Conservation (phyloP, 2,329 filamentous ascomycete genomes). For the Colletotrichum sp. region DNA sequence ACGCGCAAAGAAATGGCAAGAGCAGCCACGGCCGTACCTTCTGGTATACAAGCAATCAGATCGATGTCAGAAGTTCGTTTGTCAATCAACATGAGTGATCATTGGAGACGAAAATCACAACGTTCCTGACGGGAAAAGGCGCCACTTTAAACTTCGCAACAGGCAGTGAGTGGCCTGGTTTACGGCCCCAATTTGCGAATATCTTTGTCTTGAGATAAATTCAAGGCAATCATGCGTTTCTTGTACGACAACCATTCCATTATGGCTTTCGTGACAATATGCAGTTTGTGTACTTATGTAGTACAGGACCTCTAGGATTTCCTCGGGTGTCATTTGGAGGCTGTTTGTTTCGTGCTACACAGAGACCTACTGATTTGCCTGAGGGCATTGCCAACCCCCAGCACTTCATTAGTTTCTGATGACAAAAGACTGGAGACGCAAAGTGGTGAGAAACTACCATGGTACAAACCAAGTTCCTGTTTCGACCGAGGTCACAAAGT, state of each 20-base stretch:
- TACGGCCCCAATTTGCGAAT: not conserved
- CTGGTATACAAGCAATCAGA: not conserved
- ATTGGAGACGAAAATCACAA: not conserved
- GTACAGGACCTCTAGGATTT: not conserved
- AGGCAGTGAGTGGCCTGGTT: not conserved
- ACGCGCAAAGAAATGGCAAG: not conserved
- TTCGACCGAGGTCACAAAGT: accelerated
- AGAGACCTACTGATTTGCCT: not conserved
- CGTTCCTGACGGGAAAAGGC: not conserved
- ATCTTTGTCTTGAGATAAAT: not conserved
- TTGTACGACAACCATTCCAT: not conserved
- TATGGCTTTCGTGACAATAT: not conserved
- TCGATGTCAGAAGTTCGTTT: not conserved
- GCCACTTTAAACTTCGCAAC: not conserved
- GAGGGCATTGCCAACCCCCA: too few relatives aligned
- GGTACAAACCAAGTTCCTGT: not conserved
- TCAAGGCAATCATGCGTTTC: not conserved
- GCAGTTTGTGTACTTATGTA: not conserved
- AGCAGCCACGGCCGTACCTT: not conserved
- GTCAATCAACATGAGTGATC: not conserved
- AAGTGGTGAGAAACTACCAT: not conserved
- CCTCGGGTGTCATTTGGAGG: not conserved
- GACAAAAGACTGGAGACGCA: accelerated
- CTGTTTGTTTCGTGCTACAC: not conserved
- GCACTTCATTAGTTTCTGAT: not conserved